Base-by-base conservation (phyloP, 2,329 filamentous ascomycete genomes). In the Pseudocercospora musae region DNA sequence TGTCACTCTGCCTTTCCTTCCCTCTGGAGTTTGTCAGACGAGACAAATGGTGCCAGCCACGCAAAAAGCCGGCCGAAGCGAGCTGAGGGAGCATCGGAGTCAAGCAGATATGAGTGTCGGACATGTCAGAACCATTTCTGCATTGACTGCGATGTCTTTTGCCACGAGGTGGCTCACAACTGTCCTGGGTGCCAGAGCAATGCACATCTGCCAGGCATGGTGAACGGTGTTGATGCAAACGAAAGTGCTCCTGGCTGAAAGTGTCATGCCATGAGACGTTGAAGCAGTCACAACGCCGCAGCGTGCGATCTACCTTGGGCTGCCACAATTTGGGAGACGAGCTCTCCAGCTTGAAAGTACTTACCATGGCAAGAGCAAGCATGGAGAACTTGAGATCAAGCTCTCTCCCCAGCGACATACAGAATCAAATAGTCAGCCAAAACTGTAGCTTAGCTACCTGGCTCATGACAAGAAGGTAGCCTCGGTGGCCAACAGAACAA, bases 111-210 rank as follows among this genome's bases (percentile, higher is more conserved):
- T 74, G 91, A 90, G 62, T 99, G 95, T 75, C 85, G 89, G 69
- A 87, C 89, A n/a, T 99, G 95, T 76, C 78, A 84, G 2, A 88
- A 90, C 63, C 94, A 98, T 78, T 99, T 98, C 75, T 99, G 95
- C 80, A 96, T 99, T 68, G 95, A 99, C 75, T 99, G 95, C 76
- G 95, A 99, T 76, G 87, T 97, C 23, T 97, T 95, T 78, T 90
- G 91, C 23, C 95, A 99, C 75, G 92, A 97, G 78, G 87, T 96
- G 11, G 85, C 96, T 57, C 94, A 99, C 75, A 98, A 98, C 77
- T 99, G 95, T 72, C 93, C 95, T 0, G 94, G 94, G 0, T 99
- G 95, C 75, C 89, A 88, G 70, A 79, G 80, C 55, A 71, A 57
- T 25, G 69, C 66, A 18, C 66, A 75, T 61, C 56, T 75, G 29